Conservation (phyloP, 2,329 filamentous ascomycete genomes). For the Zasmidium cellare region DNA sequence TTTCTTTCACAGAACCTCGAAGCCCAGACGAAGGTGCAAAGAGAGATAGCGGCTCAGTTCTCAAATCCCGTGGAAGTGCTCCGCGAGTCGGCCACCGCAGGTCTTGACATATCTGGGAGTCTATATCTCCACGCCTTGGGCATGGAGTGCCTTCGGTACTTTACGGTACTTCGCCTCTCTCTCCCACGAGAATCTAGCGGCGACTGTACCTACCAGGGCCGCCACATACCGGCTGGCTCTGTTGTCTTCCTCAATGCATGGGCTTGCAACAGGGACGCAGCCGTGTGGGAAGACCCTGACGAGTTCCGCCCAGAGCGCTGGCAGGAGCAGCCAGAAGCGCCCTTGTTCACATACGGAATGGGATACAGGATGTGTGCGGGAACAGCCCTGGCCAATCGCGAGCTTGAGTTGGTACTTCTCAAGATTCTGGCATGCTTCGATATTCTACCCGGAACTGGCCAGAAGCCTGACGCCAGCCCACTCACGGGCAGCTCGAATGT, state of each 20-base stretch:
- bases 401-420: constrained; percentile 65
- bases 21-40: constrained; percentile 60
- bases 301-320: constrained; percentile 63
- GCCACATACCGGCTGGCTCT: constrained; percentile 61
- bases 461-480: constrained; percentile 60
- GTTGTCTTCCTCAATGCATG: constrained; percentile 66
- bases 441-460: constrained; percentile 47
- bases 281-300: constrained; percentile 46
- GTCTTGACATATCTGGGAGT: too few relatives aligned
- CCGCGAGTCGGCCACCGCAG: too few relatives aligned
- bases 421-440: constrained; percentile 62
- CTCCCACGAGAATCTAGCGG: constrained; percentile 62
- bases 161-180: constrained; percentile 62
- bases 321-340: constrained; percentile 48
- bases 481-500: constrained; percentile 58
- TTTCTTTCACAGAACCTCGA: constrained; percentile 60
- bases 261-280: constrained; percentile 62
- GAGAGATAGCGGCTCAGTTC: constrained; percentile 34
- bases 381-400: constrained; percentile 61
- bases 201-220: constrained; percentile 59
- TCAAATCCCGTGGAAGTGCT: too few relatives aligned
- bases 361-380: constrained; percentile 69
- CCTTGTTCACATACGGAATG: constrained; percentile 65
- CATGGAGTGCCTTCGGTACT: constrained; percentile 65
- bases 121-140: too few relatives aligned